Conservation (phyloP, 768 basidiomycete species). For the Chlorophyllum brunneum region DNA sequence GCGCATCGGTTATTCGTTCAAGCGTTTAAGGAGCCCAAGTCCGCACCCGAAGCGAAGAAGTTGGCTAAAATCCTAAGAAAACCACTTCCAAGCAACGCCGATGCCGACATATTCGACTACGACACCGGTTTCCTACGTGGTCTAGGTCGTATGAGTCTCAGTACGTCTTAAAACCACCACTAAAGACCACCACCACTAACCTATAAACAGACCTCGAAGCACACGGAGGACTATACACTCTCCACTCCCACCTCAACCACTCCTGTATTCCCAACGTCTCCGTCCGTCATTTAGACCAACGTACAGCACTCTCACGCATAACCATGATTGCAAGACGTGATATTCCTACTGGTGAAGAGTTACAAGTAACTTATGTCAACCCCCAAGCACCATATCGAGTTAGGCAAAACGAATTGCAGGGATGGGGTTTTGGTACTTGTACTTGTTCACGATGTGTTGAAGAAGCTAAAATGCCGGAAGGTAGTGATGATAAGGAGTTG, state of each 20-base stretch:
- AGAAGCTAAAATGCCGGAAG: constrained; percentile 45
- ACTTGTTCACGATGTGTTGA: constrained; percentile 60
- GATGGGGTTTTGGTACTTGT: constrained; percentile 78
- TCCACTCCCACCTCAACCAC: constrained; percentile 89
- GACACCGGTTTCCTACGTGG: constrained; percentile 65
- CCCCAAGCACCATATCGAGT: constrained; percentile 45
- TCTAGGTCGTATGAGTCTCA: constrained; percentile 76
- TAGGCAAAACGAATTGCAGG: constrained; percentile 51
- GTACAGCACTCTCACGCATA: constrained; percentile 68
- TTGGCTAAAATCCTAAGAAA: constrained; percentile 53
- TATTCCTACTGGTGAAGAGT: constrained; percentile 70
- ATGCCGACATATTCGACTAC: constrained; percentile 65
- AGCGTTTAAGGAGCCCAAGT: constrained; percentile 60
- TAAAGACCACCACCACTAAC: background rate
- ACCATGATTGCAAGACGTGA: constrained; percentile 63
- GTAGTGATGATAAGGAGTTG: constrained; percentile 25
- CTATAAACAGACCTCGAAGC: constrained; percentile 63
- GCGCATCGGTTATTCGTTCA: constrained; percentile 54
- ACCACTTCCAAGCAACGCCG: constrained; percentile 42
- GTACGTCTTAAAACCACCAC: constrained; percentile 37
- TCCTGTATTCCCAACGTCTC: constrained; percentile 77
- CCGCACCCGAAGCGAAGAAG: constrained; percentile 49
- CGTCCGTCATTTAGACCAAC: constrained; percentile 71
- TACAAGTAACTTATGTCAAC: constrained; percentile 76
- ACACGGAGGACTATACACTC: constrained; percentile 80